These are phyloP conservation scores for Plenodomus lindquistii DNA, from an alignment of 2,329 filamentous ascomycete genomes.

Conservation along the genomic window DNA sequence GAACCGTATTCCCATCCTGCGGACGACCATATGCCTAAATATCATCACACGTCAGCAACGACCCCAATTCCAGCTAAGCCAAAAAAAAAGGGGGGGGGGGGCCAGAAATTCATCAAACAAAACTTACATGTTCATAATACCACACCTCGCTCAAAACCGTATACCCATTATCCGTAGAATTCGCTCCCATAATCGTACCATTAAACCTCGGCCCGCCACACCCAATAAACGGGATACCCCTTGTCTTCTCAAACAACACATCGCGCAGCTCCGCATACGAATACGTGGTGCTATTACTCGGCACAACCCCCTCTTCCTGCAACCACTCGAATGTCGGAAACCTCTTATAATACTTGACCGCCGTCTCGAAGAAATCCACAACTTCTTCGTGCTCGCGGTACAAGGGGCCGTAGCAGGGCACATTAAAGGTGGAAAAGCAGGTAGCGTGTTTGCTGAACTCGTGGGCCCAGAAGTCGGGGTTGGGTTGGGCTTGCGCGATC, in stretches of 20 bases:
- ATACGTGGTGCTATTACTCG: slow-evolving; percentile 63
- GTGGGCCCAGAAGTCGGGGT: slow-evolving; percentile 66
- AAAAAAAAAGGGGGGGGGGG: too few species aligned
- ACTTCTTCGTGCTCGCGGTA: slow-evolving; percentile 63
- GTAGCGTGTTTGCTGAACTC: slow-evolving; percentile 71
- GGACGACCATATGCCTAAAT: slow-evolving; percentile 54
- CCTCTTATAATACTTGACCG: slow-evolving; percentile 60
- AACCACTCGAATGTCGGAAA: slow-evolving; percentile 67
- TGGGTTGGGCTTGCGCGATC: slow-evolving; percentile 61
- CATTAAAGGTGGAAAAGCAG: slow-evolving; percentile 68
- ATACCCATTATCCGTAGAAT: slow-evolving; percentile 58
- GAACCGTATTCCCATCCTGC: slow-evolving; percentile 56
- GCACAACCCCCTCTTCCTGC: slow-evolving; percentile 56
- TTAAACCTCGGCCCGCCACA: slow-evolving; percentile 66
- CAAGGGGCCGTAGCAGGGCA: slow-evolving; percentile 65
- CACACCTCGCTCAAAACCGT: slow-evolving; percentile 66
- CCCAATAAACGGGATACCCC: slow-evolving; percentile 62
- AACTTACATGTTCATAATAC: slow-evolving; percentile 65
- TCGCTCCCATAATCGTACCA: slow-evolving; percentile 60
- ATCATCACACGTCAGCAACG: neutral
- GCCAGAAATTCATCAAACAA: too few species aligned
- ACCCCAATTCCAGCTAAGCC: too few species aligned
- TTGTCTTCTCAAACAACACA: slow-evolving; percentile 56
- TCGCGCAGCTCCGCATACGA: slow-evolving; percentile 57
- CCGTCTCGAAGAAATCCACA: slow-evolving; percentile 65